Evolutionary conservation across 257 asterid genomes (phyloP), one percentile per base, ranked within the genome.

Genomic region (Lantana camara): DNA sequence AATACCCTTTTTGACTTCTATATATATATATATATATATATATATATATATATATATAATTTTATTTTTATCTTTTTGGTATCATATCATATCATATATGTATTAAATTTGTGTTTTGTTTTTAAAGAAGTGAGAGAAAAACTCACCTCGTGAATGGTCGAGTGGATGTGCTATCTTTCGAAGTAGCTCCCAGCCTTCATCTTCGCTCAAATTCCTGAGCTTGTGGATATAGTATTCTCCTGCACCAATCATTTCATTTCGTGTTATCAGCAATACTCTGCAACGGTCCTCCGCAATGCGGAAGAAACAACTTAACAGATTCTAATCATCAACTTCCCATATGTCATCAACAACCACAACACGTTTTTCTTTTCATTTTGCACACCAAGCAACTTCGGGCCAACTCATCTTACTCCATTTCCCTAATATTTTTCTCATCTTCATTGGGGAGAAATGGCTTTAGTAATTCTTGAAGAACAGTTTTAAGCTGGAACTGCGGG

Each of bases 401-500:
- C 21, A 69, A 48, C 16, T 60, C 63, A 1, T 52, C 23, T 2
- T 69, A 45, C 1, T 42, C 66, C 53, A 41, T 40, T 9, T 6
- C 3, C 7, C 4, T n/a, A n/a, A n/a, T n/a, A n/a, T n/a, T n/a
- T n/a, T n/a, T n/a, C n/a, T n/a, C n/a, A n/a, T n/a, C 35, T 7
- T 38, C 13, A 5, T 38, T 14, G 4, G 47, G 47, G 11, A 21
- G n/a, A 49, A 49, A n/a, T 51, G 22, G 57, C 37, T 51, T 51
- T 24, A 51, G 16, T 12, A 51, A 1, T 51, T 24, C 17, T 51
- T 11, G 15, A 11, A 68, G 24, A n/a, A 57, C 62, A 29, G 47
- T 69, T 48, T 55, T 53, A 19, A 14, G 66, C 57, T 68, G 64
- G 69, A 73, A 63, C 30, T 55, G 59, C 12, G 56, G 63, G 1